A percentile compares a stretch with the other conserved stretches of the same genome.
These are phyloP conservation scores for Poteriospumella lacustris DNA, from an alignment of 108 stramenopile species.

Conservation along the genomic window DNA sequence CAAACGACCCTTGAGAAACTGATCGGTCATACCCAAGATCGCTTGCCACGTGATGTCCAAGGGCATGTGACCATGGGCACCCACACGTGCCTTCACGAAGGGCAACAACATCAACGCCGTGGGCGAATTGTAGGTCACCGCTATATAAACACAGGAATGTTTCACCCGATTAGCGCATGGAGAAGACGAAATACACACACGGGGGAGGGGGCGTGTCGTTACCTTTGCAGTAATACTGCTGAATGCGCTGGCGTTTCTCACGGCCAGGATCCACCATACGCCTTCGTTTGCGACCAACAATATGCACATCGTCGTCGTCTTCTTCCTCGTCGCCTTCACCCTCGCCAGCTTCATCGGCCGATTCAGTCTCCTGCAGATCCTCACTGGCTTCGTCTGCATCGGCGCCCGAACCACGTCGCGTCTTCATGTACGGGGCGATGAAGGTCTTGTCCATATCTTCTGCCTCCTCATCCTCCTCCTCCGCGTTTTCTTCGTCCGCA, in stretches of 20 bases:
- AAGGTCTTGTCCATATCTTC: too few relatives aligned
- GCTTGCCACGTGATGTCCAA: slow-evolving; percentile 50
- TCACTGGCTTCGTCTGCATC: too few relatives aligned
- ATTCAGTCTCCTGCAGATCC: too few relatives aligned
- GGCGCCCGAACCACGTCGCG: too few relatives aligned
- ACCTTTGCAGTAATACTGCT: slow-evolving; percentile 46
- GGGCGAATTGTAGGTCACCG: neutral
- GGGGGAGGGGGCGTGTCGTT: neutral
- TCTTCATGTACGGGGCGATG: too few relatives aligned
- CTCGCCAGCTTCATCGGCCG: neutral
- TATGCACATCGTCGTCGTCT: neutral
- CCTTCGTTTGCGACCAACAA: neutral
- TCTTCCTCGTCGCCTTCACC: neutral
- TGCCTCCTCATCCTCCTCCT: neutral
- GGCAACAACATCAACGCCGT: slow-evolving; percentile 15
- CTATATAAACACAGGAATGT: neutral
- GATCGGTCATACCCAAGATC: slow-evolving; percentile 52
- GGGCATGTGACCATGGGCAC: neutral
- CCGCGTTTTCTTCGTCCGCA: neutral
- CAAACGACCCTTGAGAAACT: slow-evolving; percentile 36
- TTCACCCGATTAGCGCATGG: neutral
- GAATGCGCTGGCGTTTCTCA: slow-evolving; percentile 37
- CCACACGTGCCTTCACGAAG: neutral
- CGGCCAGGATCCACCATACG: neutral
- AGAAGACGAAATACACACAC: neutral